A percentile compares a stretch with the other conserved stretches of the same genome.
Conservation (phyloP, 192 early-diverging fungal genomes). For the Coemansia sp. region DNA sequence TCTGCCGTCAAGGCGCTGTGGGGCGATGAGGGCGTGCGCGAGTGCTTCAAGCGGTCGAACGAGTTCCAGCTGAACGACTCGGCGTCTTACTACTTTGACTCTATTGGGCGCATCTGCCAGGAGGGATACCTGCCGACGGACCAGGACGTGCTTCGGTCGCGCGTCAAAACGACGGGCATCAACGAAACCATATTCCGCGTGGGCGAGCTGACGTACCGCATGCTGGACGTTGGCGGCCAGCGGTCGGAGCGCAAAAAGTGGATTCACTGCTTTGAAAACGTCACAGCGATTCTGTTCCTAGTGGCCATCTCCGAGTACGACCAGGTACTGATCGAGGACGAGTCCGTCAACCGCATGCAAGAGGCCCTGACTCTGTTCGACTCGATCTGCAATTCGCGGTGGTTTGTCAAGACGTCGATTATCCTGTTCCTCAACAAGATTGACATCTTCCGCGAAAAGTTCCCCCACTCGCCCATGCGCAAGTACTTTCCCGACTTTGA, state of each 20-base stretch:
- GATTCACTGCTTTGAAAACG: conserved; percentile 99
- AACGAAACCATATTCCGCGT: conserved; percentile 92
- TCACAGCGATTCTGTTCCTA: conserved; percentile 95
- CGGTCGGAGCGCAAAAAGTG: conserved; percentile 99
- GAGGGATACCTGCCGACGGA: conserved; percentile 84
- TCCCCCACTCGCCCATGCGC: conserved; percentile 70
- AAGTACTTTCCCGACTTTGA: conserved; percentile 86
- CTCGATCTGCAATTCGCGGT: conserved; percentile 86
- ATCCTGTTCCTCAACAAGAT: conserved; percentile 95
- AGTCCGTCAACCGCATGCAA: conserved; percentile 81
- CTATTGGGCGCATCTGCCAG: conserved; percentile 78
- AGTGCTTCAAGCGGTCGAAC: conserved; percentile 65
- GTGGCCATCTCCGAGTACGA: conserved; percentile 91
- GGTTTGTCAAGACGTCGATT: conserved; percentile 88
- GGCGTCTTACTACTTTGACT: conserved; percentile 90
- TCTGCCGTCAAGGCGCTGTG: conserved; percentile 69
- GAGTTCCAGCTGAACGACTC: conserved; percentile 91
- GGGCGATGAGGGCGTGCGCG: conserved; percentile 63
- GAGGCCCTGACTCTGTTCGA: conserved; percentile 89
- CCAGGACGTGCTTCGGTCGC: conserved; percentile 92
- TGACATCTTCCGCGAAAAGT: conserved; percentile 80
- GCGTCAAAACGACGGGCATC: conserved; percentile 96
- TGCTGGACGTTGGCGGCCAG: conserved; percentile 99
- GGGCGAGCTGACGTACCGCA: conserved; percentile 84
- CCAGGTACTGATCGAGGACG: conserved; percentile 87